Base-by-base conservation (phyloP, 1,284 basidiomycete genomes). In the Wolfiporia cocos region DNA sequence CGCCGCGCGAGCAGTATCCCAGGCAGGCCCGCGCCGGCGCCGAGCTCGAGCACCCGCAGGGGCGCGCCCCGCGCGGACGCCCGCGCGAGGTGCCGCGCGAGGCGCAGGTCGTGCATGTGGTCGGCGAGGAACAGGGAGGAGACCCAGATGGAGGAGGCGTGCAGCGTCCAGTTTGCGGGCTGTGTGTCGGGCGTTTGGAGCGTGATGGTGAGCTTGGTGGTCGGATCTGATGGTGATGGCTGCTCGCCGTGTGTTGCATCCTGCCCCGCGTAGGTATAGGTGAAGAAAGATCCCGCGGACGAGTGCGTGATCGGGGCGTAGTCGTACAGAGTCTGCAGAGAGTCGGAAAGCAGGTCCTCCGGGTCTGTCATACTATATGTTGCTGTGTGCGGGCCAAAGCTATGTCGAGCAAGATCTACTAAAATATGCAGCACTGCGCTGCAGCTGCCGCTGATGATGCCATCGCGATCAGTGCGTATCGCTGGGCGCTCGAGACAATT, bases 141-240 rank as follows among this genome's bases (percentile, higher is more conserved):
- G 4, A 71, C 63, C 86, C 84, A 88, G 52, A 88, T 76, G 14
- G 81, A 80, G 5, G 81, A 79, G 1, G 84, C 85, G 47, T 88
- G 84, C 3, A 88, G 59, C 4, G 71, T 67, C 84, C 84, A 87
- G 51, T 88, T 85, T 9, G 70, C 67, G 9, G 80, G 63, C 10
- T 71, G 64, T 3, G 84, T 81, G 52, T 86, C 78, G 12, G 86
- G 84, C 2, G 73, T 80, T 19, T 56, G 57, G 35, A 87, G 61
- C 3, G 58, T 58, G 4, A 72, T 58, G 14, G 26, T 28, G 9
- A 28, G 26, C 26, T 9, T 9, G 9, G 26, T 7, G 26, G 12
- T 12, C 5, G 39, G 20, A 22, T 19, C 4, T 14, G 19, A 2
- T 30, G 20, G 10, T 18, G 30, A 17, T 12, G 26, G 14, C 15